Evolutionary conservation across 306 rosid genomes (phyloP).

Genomic region (Psophocarpus tetragonolobus): DNA sequence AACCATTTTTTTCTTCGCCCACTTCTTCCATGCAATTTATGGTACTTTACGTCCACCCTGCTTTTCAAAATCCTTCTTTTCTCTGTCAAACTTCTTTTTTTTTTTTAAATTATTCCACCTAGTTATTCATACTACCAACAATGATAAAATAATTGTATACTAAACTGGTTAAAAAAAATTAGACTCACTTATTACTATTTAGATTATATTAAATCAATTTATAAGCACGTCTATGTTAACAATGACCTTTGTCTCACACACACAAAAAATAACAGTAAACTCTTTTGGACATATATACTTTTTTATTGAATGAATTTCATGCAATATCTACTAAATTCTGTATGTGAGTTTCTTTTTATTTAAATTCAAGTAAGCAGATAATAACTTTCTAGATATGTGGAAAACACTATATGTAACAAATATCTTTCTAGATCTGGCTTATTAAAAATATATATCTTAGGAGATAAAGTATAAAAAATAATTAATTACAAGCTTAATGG

Average conservation of each 20-base stretch:
- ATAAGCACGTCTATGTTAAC: neutral
- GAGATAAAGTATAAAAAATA: neutral
- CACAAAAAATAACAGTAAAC: neutral
- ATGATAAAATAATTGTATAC: neutral
- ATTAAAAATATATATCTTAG: neutral
- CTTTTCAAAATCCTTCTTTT: neutral
- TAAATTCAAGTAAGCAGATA: neutral
- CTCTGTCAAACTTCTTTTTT: neutral
- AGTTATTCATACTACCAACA: too few species aligned
- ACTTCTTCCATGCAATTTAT: slow-evolving; percentile 32
- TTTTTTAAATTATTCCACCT: too few species aligned
- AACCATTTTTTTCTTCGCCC: slow-evolving; percentile 4
- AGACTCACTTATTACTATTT: neutral
- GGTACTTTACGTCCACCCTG: slow-evolving; percentile 4
- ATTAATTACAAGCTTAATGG: neutral
- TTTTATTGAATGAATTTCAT: too few species aligned
- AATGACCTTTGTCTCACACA: too few species aligned
- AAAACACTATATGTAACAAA: neutral
- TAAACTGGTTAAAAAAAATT: neutral
- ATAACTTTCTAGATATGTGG: neutral
- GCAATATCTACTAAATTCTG: neutral
- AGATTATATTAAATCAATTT: neutral
- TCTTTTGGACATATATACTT: neutral
- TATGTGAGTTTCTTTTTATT: neutral
- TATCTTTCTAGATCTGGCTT: neutral